Base-by-base conservation (phyloP, 2,329 filamentous ascomycete species). In the Penicillium sclerotiorum region DNA sequence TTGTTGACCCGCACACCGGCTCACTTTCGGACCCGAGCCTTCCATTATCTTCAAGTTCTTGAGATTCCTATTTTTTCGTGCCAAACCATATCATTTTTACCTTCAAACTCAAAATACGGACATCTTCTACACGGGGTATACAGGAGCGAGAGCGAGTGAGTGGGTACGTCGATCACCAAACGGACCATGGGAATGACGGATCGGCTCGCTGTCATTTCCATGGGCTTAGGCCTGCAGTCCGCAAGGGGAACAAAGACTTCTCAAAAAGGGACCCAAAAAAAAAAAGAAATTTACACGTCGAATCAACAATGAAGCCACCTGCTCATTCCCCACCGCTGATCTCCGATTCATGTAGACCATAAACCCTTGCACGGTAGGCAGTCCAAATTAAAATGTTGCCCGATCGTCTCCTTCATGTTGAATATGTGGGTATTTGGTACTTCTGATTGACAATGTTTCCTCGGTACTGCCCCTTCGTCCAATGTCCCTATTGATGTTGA, bases 131-230 rank as follows among this genome's bases (percentile, higher is more conserved):
- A 41, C 13, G 15, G 33, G n/a, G 15, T 36, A 36, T 18, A 17
- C 33, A 36, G 17, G 15, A 36, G 33, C 33, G 15, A 18, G 33
- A 36, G 33, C 33, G 33, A 42, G 40, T 28, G 13, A 8, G 50
- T 53, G 50, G 53, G 45, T 53, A 46, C 46, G 49, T 47, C 46
- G 57, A 61, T 61, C 57, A 55, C 35, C 47, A 52, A 61, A 59
- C 47, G 53, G 55, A 50, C 45, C 35, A 55, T 27, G 20, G 39
- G 21, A 43, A 48, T 47, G 32, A 45, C 55, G 55, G 51, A 53
- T 52, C 56, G 53, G 44, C 43, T 49, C 55, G 52, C 49, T 60
- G 51, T 50, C 51, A 57, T 45, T 45, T 44, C 32, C 43, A 46
- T 38, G 43, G 45, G 32, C 36, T 46, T 27, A 28, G 32, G 15